These are phyloP conservation scores for Pseudogymnoascus sp. DNA, from an alignment of 2,329 filamentous ascomycete genomes.

Conservation along the genomic window DNA sequence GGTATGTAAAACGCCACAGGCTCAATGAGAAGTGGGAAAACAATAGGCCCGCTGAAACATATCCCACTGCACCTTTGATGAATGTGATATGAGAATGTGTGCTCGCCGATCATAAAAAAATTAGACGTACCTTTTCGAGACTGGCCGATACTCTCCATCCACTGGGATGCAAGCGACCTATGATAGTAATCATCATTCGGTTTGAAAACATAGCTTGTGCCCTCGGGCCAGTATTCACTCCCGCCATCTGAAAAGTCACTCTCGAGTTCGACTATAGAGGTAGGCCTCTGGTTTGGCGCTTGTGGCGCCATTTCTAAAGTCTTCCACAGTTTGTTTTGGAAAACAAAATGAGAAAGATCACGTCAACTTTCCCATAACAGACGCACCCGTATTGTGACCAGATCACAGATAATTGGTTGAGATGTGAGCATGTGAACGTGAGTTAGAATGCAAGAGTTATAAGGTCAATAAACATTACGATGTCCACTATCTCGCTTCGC, in stretches of 20 bases:
- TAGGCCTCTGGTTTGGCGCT: neutral
- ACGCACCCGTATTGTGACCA: neutral
- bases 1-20: neutral
- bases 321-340: neutral
- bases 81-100: neutral
- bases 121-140: neutral
- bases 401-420: neutral
- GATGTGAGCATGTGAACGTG: slow-evolving; percentile 1
- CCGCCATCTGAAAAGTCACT: neutral
- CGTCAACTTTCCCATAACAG: neutral
- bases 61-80: neutral
- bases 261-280: neutral
- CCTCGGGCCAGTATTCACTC: neutral
- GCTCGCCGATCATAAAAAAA: neutral
- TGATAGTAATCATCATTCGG: slow-evolving; percentile 1
- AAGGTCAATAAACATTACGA: slow-evolving; percentile 4
- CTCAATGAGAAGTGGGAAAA: neutral
- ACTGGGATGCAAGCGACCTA: neutral
- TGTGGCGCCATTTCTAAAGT: neutral
- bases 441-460: neutral
- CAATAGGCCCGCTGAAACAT: neutral
- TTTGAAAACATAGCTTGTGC: neutral
- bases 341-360: neutral
- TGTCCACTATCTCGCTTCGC: slow-evolving; percentile 8
- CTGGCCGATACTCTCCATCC: neutral